A percentile compares a stretch with the other conserved stretches of the same genome.
Conservation (phyloP, 495 filamentous ascomycete species). For the Viridothelium virens region DNA sequence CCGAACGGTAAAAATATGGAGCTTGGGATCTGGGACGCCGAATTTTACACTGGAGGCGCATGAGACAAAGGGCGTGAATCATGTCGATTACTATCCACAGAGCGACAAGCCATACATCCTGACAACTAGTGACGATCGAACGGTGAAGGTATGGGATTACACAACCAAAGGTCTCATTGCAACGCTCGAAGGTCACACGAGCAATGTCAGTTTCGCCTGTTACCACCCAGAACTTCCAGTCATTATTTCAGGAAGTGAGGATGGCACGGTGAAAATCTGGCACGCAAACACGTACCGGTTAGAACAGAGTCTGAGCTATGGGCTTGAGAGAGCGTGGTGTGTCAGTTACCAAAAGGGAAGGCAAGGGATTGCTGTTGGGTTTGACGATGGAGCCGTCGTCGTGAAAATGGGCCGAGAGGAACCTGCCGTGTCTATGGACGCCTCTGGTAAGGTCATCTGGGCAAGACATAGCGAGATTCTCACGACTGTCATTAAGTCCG, state of each 20-base stretch:
- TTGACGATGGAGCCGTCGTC: constrained; percentile 95
- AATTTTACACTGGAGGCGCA: constrained; percentile 97
- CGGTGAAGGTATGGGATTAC: constrained; percentile 91
- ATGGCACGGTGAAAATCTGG: constrained; percentile 98
- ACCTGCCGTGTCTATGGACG: constrained; percentile 94
- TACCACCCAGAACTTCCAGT: constrained; percentile 96
- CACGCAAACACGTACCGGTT: constrained; percentile 94
- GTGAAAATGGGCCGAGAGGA: constrained; percentile 97
- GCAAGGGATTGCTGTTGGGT: constrained; percentile 91
- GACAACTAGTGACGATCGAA: constrained; percentile 82
- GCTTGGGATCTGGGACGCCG: constrained; percentile 75
- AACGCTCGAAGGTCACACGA: constrained; percentile 92
- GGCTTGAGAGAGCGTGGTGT: constrained; percentile 95
- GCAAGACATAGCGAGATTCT: constrained; percentile 90
- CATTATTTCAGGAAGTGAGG: constrained; percentile 97
- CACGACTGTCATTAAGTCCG: constrained; percentile 89
- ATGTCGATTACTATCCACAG: constrained; percentile 95
- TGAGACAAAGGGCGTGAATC: constrained; percentile 96
- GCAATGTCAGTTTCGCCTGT: constrained; percentile 98
- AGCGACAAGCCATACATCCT: constrained; percentile 95
- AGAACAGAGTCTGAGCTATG: constrained; percentile 92
- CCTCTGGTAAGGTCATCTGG: constrained; percentile 91
- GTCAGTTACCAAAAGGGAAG: constrained; percentile 87
- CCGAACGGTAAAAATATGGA: constrained; percentile 98
- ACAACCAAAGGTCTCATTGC: constrained; percentile 96